Evolutionary conservation across 768 basidiomycete species (phyloP), one percentile per base, ranked within the genome.

Genomic region (Rossbeevera mucosa): DNA sequence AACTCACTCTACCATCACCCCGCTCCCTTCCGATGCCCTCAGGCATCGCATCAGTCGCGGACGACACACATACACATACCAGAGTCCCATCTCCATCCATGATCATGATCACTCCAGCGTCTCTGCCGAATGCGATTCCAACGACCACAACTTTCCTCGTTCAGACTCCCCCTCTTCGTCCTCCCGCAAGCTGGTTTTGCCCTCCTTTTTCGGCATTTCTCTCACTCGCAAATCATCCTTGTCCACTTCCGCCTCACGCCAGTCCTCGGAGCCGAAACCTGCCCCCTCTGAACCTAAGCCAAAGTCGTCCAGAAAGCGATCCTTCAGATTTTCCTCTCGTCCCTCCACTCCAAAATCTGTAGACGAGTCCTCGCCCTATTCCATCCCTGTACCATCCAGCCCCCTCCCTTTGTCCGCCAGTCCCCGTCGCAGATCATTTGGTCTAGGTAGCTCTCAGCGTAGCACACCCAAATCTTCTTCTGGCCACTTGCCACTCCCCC

Each of bases 1-100:
- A 1, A 85, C 85, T 2, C 79, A 80, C 59, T 74, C 78, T 18
- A 85, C 85, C 5, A 72, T 81, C 50, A 80, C 78, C 6, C 82
- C 83, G n/a, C 70, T 71, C 14, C 80, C 81, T 0, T 79, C 79
- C 22, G 67, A 80, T 69, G 41, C 50, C 20, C n/a, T 58, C 26
- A 54, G 60, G 52, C 59, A 55, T n/a, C 62, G 59, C 43, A 7
- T 55, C 20, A 52, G 53, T 14, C 50, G 44, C 29, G 46, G 44
- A 11, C 64, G 62, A 45, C 56, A 58, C 33, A 52, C 56, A 14
- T 66, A 64, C 31, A 33, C 52, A 22, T 44, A 44, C 21, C 60
- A 51, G 42, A 56, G 36, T 25, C 57, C 51, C 38, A 41, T 53
- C 3, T 47, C 49, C n/a, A 7, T 30, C 22, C 25, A 26, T 41